These are phyloP conservation scores for Globisporangium alternatum DNA, from an alignment of 352 stramenopile species.

Conservation along the genomic window DNA sequence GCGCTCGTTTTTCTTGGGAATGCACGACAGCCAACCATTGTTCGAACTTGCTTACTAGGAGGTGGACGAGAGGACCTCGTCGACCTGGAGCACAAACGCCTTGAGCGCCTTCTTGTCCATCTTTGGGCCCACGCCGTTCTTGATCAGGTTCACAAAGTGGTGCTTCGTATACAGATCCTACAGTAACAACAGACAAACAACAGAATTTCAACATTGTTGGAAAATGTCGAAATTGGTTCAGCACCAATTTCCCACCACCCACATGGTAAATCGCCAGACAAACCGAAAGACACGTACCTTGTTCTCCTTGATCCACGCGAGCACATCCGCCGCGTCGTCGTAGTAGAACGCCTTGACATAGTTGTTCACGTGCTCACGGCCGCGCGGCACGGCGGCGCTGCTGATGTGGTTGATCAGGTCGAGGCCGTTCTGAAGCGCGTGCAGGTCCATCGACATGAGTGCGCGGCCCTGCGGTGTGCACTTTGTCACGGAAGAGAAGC, in stretches of 20 bases:
- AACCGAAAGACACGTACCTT: conserved; percentile 36
- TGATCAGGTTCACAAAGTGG: conserved; percentile 61
- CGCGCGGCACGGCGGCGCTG: conserved; percentile 38
- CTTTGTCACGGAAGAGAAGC: conserved; percentile 85
- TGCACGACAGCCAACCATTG: background rate
- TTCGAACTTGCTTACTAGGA: background rate
- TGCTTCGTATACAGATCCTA: conserved; percentile 57
- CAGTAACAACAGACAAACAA: conserved; percentile 13
- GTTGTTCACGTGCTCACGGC: conserved; percentile 66
- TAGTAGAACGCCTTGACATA: conserved; percentile 92
- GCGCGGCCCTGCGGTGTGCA: conserved; percentile 94
- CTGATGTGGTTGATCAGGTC: conserved; percentile 82
- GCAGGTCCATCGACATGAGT: conserved; percentile 97
- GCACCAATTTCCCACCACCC: background rate
- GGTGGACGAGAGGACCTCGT: conserved; percentile 36
- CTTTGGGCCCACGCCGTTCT: conserved; percentile 55
- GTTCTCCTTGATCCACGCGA: conserved; percentile 79
- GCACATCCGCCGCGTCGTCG: conserved; percentile 64
- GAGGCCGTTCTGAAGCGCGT: conserved; percentile 83
- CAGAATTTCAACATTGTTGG: background rate
- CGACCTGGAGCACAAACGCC: conserved; percentile 61
- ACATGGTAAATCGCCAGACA: background rate
- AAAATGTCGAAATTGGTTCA: background rate
- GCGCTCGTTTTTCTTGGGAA: background rate
- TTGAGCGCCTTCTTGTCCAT: conserved; percentile 53